Conservation (phyloP, 768 basidiomycete genomes). For the Suillus weaverae region DNA sequence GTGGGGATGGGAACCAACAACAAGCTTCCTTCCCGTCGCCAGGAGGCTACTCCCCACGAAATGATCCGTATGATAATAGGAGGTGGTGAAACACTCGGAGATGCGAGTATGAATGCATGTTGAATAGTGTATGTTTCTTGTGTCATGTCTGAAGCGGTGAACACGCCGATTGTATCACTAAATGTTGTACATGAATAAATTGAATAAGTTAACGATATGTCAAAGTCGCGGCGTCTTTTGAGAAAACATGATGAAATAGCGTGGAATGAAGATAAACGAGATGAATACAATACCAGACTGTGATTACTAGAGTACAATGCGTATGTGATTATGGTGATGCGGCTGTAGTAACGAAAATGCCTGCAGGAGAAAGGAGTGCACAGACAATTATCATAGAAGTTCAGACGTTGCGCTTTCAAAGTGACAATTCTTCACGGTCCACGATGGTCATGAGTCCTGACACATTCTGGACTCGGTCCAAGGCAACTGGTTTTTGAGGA, state of each 20-base stretch:
- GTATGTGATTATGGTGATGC: slow-evolving; percentile 3
- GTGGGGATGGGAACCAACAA: not conserved
- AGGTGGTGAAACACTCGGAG: slow-evolving; percentile 3
- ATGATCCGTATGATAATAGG: slow-evolving; percentile 1
- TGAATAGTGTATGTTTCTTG: not conserved
- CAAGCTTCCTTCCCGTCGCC: not conserved
- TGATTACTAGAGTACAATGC: slow-evolving; percentile 7
- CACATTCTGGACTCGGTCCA: slow-evolving; percentile 59
- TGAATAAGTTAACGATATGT: not conserved
- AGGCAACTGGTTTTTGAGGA: slow-evolving; percentile 59
- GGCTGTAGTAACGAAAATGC: not conserved
- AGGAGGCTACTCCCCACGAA: slow-evolving; percentile 4
- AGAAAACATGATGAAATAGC: not conserved
- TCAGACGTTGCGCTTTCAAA: slow-evolving; percentile 4
- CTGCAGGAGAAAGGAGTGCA: not conserved
- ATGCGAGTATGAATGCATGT: not conserved
- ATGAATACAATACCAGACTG: not conserved
- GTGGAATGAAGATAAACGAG: too few species aligned
- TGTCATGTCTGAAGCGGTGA: not conserved
- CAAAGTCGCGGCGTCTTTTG: not conserved
- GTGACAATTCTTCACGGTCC: slow-evolving; percentile 36
- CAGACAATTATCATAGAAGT: slow-evolving; percentile 11
- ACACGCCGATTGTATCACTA: not conserved
- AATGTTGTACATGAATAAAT: not conserved
- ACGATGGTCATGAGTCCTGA: slow-evolving; percentile 78